These are phyloP conservation scores for Kwoniella sp. DNA, from an alignment of 768 basidiomycete species.

Conservation along the genomic window DNA sequence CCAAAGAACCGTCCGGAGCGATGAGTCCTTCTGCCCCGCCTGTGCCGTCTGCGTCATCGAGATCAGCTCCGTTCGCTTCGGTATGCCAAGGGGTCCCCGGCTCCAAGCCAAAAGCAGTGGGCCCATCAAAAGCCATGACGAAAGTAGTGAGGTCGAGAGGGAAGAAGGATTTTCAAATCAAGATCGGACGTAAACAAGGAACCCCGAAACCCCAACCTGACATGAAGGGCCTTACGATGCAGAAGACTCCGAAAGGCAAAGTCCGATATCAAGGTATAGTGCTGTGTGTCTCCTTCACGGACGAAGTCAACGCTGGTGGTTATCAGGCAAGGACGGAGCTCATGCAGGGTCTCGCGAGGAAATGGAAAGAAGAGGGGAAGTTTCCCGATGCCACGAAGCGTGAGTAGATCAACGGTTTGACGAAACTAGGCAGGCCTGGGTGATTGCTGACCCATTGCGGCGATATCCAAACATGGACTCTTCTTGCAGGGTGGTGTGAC, in stretches of 20 bases:
- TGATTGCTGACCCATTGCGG: background rate
- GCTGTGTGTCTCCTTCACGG: slow-evolving; percentile 32
- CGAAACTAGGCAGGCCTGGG: background rate
- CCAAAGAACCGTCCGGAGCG: too few relatives aligned
- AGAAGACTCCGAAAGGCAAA: background rate
- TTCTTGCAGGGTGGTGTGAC: slow-evolving; percentile 70
- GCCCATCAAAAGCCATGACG: too few relatives aligned
- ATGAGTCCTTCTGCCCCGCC: too few relatives aligned
- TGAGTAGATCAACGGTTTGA: too few relatives aligned
- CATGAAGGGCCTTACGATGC: background rate
- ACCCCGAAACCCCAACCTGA: background rate
- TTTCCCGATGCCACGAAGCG: slow-evolving; percentile 56
- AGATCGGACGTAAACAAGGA: too few relatives aligned
- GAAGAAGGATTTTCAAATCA: too few relatives aligned
- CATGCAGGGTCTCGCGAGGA: slow-evolving; percentile 32
- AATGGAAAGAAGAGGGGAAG: slow-evolving; percentile 51
- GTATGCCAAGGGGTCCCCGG: too few relatives aligned
- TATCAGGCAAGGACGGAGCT: slow-evolving; percentile 20
- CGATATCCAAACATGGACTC: background rate
- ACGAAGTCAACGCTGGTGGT: slow-evolving; percentile 35
- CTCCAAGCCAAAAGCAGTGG: too few relatives aligned
- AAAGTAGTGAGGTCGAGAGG: too few relatives aligned
- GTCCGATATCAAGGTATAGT: background rate
- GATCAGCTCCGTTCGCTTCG: too few relatives aligned
- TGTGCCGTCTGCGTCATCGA: too few relatives aligned